A percentile compares a stretch with the other conserved stretches of the same genome.
Conservation (phyloP, 768 basidiomycete genomes). For the Termitomyces sp. region DNA sequence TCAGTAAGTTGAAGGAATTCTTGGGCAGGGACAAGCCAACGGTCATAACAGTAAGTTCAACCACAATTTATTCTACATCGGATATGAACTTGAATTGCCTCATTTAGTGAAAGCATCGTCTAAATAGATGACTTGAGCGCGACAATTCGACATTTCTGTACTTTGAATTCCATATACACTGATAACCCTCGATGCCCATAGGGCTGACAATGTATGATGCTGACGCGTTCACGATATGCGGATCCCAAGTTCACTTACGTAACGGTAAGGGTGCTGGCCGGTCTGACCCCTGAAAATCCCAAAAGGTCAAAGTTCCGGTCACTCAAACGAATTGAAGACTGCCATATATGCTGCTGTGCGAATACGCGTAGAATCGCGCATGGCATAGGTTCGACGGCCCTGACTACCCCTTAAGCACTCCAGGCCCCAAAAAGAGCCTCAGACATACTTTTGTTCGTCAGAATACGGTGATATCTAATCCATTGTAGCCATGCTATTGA, state of each 20-base stretch:
- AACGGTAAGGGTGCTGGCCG: too few species aligned
- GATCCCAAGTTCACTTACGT: not conserved
- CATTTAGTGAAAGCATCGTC: not conserved
- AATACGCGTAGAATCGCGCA: not conserved
- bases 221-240: not conserved
- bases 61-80: not conserved
- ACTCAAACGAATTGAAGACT: too few species aligned
- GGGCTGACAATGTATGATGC: not conserved
- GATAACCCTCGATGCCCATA: not conserved
- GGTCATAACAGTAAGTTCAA: constrained; percentile 79
- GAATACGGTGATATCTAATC: not conserved
- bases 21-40: constrained; percentile 88
- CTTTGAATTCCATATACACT: not conserved
- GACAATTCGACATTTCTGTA: not conserved
- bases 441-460: not conserved
- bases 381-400: not conserved
- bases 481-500: too few species aligned
- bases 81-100: not conserved
- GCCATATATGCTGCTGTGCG: not conserved
- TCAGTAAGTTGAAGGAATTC: constrained; percentile 82
- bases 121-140: not conserved
- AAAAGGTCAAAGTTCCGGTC: too few species aligned
- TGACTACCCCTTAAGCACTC: not conserved
- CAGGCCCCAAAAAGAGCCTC: not conserved
- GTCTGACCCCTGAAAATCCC: too few species aligned